These are phyloP conservation scores for Bipolaris sorokiniana DNA, from an alignment of 2,329 filamentous ascomycete genomes.

Conservation along the genomic window DNA sequence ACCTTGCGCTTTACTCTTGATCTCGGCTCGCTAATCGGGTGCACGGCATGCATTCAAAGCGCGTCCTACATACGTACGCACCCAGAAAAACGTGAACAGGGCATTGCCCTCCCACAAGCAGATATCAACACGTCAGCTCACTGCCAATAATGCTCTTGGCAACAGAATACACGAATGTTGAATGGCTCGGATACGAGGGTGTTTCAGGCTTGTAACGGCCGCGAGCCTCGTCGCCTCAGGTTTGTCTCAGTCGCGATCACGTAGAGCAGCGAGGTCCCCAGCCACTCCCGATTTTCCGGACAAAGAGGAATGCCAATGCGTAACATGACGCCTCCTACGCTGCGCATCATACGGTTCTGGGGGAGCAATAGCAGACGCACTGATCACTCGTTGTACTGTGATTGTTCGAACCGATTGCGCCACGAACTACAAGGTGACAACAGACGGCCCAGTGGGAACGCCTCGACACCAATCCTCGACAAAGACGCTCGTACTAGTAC, in stretches of 20 bases:
- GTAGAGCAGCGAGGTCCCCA: slow-evolving; percentile 2
- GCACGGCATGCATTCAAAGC: no score
- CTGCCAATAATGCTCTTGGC: no score
- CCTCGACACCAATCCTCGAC: neutral
- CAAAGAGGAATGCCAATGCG: slow-evolving; percentile 8
- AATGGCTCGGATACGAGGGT: neutral
- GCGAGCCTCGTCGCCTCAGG: slow-evolving; percentile 20
- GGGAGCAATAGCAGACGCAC: neutral
- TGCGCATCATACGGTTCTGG: slow-evolving; percentile 9
- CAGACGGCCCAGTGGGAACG: neutral
- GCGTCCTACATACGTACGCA: neutral
- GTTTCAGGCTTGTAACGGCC: slow-evolving; percentile 23
- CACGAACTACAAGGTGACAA: slow-evolving; percentile 7
- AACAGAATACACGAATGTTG: neutral
- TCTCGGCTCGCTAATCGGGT: neutral
- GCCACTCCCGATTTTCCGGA: neutral
- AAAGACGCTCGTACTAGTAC: neutral
- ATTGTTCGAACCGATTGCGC: slow-evolving; percentile 4
- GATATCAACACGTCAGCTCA: neutral
- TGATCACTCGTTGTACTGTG: slow-evolving; percentile 3
- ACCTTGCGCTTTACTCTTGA: neutral
- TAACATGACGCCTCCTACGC: neutral
- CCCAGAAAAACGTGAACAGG: neutral
- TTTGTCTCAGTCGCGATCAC: slow-evolving; percentile 20
- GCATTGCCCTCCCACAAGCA: neutral